Base-by-base conservation (phyloP, 129 eudicot species). In the Lactuca sativa region DNA sequence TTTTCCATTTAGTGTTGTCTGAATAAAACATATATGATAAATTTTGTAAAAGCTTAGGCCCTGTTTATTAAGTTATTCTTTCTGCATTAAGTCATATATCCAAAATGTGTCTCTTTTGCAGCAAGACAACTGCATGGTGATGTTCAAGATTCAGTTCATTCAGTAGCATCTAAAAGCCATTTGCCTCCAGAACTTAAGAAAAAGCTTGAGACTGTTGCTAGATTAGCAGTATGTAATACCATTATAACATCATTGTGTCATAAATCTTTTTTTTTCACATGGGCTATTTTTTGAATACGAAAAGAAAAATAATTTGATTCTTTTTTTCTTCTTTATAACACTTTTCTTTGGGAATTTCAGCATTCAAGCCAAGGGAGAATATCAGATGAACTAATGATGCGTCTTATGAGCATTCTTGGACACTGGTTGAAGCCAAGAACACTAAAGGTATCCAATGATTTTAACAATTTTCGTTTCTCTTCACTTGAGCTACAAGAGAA, bases 361-460 rank as follows among this genome's bases (percentile, higher is more conserved):
- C 70, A 53, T 73, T 62, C 33, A 18, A 73, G 53, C 36, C 56
- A 62, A 62, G 77, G 64, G 54, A 73, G 70, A 62, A 62, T 73
- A 52, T 62, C 77, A 63, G 77, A 73, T 55, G 64, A 73, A 30
- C 16, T 73, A 41, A 21, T 36, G 25, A 34, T 21, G 55, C 77
- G 69, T 62, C 77, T 62, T 62, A 62, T 40, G 62, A 73, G 70
- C 70, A 37, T 73, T 73, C 77, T 73, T 63, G 77, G 77, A 52
- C 62, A 73, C 63, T 62, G 70, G 77, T 53, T 73, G 63, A 73
- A 73, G 55, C 77, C 62, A 51, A 72, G 41, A 72, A 62, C 77
- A 18, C 62, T 72, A 6, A 72, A 72, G 77, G 77, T 72, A 61
- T 34, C 33, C 15, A 18, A 55, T 63, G 17, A 65, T 38, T 49